phyloP scores from a whole-genome alignment of 805 yeast species.

The Priceomyces medius region DNA sequence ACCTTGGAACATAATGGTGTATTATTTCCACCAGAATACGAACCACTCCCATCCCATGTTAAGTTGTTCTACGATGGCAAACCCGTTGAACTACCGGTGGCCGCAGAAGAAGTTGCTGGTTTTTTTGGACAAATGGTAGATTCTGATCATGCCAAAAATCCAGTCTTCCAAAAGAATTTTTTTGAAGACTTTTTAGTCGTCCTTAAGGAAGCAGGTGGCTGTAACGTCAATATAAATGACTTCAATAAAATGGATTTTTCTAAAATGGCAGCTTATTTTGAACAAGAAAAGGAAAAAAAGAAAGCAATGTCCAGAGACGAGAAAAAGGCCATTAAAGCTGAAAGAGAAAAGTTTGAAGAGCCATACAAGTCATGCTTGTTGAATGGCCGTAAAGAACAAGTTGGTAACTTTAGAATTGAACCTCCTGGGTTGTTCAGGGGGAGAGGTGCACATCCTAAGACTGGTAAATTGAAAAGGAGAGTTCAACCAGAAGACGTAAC shows the following conservation, averaged over 20 bases:
- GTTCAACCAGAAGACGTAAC: conserved; percentile 89
- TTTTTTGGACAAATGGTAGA: conserved; percentile 87
- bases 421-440: conserved; percentile 97
- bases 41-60: conserved; percentile 76
- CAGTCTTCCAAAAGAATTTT: conserved; percentile 83
- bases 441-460: conserved; percentile 95
- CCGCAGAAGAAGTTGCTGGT: conserved; percentile 96
- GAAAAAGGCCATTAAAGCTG: conserved; percentile 69
- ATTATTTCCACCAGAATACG: conserved; percentile 88
- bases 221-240: conserved; percentile 44
- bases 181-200: conserved; percentile 75
- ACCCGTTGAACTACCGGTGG: conserved; percentile 71
- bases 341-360: conserved; percentile 75
- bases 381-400: conserved; percentile 87
- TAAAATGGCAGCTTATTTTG: conserved; percentile 70
- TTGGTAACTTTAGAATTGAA: conserved; percentile 91
- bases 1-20: conserved; percentile 88
- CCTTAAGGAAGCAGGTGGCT: conserved; percentile 67
- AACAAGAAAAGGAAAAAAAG: conserved; percentile 66
- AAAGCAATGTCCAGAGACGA: conserved; percentile 68
- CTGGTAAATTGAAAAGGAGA: conserved; percentile 85
- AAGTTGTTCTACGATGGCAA: conserved; percentile 73
- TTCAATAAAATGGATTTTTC: conserved; percentile 77
- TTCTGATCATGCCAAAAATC: conserved; percentile 85
- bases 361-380: conserved; percentile 75